Evolutionary conservation across 2,329 filamentous ascomycete genomes (phyloP), one percentile per base, ranked within the genome.

Genomic region (Iodosphaeria phyllophila): DNA sequence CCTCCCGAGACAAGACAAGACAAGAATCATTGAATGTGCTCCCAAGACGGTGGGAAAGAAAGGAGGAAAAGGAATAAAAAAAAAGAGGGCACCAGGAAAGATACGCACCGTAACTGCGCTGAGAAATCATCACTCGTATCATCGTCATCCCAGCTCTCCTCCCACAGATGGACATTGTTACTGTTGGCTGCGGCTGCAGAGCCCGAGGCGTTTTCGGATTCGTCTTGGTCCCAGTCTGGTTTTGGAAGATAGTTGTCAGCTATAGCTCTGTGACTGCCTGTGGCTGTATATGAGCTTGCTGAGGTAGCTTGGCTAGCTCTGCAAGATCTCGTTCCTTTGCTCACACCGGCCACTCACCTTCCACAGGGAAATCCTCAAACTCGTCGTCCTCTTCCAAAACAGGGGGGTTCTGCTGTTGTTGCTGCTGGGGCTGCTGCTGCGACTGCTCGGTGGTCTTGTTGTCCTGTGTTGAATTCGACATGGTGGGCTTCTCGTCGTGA

Each of bases 91-190:
- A 9, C 10, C 11, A 13, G 10, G 5, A 6, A 23, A 20, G 3
- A n/a, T 11, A 11, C 75, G 37, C 52, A 92, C 86, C 82, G 91
- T 44, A 98, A 57, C 59, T 95, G 86, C 43, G 78, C 69, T 8
- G 83, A 89, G 50, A 98, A 98, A 44, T 98, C 89, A 47, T 98
- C 89, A 42, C 67, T 89, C 36, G 82, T 89, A 54, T 95, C 89
- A 48, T 95, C 86, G 44, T 98, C 89, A 46, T 98, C 89, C 89
- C 89, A 98, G 62, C 83, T 93, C 63, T 98, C 89, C 54, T 98
- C 89, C 89, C 89, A 98, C 27, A 98, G 60, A 56, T 95, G 84
- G 48, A 65, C 56, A n/a, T n/a, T n/a, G n/a, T n/a, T n/a, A n/a
- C n/a, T n/a, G n/a, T n/a, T n/a, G n/a, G n/a, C n/a, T n/a, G n/a